These are phyloP conservation scores for Saccharata proteae DNA, from an alignment of 2,329 filamentous ascomycete genomes.

Conservation along the genomic window DNA sequence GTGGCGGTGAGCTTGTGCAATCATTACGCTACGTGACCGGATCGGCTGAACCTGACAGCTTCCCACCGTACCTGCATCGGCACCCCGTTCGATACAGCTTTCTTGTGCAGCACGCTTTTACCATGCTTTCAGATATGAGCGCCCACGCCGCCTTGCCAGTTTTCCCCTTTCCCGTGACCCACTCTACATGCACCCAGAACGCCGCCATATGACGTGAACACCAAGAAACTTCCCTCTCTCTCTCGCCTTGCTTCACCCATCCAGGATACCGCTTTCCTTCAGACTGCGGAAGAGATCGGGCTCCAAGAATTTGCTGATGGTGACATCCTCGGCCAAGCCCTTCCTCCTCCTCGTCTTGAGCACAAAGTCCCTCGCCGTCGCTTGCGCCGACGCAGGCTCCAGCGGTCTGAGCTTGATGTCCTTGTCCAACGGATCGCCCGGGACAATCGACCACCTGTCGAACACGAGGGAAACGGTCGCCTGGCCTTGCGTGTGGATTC, in stretches of 20 bases:
- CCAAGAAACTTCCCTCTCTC: too few relatives aligned
- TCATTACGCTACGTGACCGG: too few relatives aligned
- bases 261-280: slow-evolving; percentile 79
- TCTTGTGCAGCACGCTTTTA: too few relatives aligned
- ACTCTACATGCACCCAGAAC: too few relatives aligned
- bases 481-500: slow-evolving; percentile 90
- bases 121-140: too few relatives aligned
- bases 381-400: slow-evolving; percentile 78
- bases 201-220: too few relatives aligned
- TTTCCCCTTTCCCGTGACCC: too few relatives aligned
- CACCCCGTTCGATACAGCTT: too few relatives aligned
- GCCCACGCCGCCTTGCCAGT: too few relatives aligned
- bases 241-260: slow-evolving; percentile 23
- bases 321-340: slow-evolving; percentile 89
- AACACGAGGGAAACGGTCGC: slow-evolving; percentile 87
- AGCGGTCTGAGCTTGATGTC: slow-evolving; percentile 71
- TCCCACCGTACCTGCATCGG: too few relatives aligned
- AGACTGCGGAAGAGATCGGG: slow-evolving; percentile 82
- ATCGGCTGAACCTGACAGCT: too few relatives aligned
- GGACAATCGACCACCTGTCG: slow-evolving; percentile 91
- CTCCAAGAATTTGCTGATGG: slow-evolving; percentile 91
- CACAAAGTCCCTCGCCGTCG: slow-evolving; percentile 88
- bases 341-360: slow-evolving; percentile 90
- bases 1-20: too few relatives aligned
- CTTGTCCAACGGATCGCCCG: slow-evolving; percentile 86